Evolutionary conservation across 73 alveolate genomes (phyloP).

Genomic region (Tetrahymena borealis): DNA sequence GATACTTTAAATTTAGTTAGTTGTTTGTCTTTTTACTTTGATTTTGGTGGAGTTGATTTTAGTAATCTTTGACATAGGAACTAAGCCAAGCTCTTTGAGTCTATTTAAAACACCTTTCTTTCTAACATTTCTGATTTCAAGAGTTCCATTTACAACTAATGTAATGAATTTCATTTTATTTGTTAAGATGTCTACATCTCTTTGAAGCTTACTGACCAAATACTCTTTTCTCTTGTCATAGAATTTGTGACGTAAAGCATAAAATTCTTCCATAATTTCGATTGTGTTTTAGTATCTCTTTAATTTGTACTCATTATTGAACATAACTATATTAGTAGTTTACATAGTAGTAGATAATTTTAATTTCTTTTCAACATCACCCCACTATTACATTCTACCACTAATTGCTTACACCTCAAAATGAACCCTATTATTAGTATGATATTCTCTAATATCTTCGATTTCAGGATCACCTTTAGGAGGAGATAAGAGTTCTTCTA

Average conservation of each 20-base stretch:
- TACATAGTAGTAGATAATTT: conserved; percentile 64
- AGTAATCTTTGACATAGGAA: conserved; percentile 1
- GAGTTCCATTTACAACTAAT: conserved; percentile 53
- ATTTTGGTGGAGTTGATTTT: conserved; percentile 12
- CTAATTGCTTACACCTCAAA: conserved; percentile 73
- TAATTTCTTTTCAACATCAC: conserved; percentile 62
- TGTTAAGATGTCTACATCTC: conserved; percentile 44
- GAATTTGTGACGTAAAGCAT: conserved; percentile 59
- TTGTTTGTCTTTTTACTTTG: neutral
- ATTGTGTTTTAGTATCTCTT: conserved; percentile 60
- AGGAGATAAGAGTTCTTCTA: conserved; percentile 43
- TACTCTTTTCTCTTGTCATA: conserved; percentile 80
- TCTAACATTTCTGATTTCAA: conserved; percentile 15
- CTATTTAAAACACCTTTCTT: conserved; percentile 17
- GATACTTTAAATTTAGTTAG: conserved; percentile 6
- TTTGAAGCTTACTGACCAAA: conserved; percentile 54
- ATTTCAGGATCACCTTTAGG: conserved; percentile 57
- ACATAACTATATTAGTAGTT: conserved; percentile 80
- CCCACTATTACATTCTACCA: neutral
- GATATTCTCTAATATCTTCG: conserved; percentile 88
- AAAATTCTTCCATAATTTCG: conserved; percentile 86
- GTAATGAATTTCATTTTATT: conserved; percentile 75
- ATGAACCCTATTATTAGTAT: conserved; percentile 81
- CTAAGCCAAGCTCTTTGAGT: conserved; percentile 8
- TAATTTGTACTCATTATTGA: conserved; percentile 68